Conservation (phyloP, 2,329 filamentous ascomycete species). For the Gyromitra esculenta region DNA sequence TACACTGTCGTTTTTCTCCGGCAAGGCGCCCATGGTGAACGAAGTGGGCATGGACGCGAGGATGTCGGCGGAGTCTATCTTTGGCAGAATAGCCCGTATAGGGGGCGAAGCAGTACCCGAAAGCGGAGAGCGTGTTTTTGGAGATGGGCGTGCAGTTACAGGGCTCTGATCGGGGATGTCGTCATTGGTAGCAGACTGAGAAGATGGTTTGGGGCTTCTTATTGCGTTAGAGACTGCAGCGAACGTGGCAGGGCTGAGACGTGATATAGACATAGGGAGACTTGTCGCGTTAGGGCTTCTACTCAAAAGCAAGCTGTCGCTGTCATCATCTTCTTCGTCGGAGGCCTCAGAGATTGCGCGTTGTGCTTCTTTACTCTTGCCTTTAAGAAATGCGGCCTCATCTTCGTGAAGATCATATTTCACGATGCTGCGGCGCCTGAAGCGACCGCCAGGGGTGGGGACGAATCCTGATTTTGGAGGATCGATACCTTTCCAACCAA, state of each 20-base stretch:
- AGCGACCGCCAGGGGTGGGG: constrained; percentile 43
- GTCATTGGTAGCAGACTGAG: neutral
- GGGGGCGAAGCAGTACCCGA: neutral
- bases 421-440: constrained; percentile 52
- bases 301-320: constrained; percentile 8
- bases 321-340: constrained; percentile 40
- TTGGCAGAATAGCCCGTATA: neutral
- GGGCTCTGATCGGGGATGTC: constrained; percentile 17
- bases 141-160: constrained; percentile 33
- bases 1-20: constrained; percentile 45
- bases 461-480: constrained; percentile 28
- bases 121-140: constrained; percentile 25
- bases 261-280: constrained; percentile 50
- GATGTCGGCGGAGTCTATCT: constrained; percentile 35
- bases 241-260: constrained; percentile 41
- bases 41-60: constrained; percentile 31
- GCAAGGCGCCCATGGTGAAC: constrained; percentile 10
- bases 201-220: constrained; percentile 15
- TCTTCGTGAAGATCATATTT: constrained; percentile 54
- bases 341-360: constrained; percentile 38
- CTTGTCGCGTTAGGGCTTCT: constrained; percentile 47
- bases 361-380: constrained; percentile 28
- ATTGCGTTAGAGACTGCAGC: constrained; percentile 26
- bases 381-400: constrained; percentile 25
- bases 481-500: constrained; percentile 36